Evolutionary conservation across 352 stramenopile genomes (phyloP), one percentile per base, ranked within the genome.

Genomic region (Globisporangium camurandrum): DNA sequence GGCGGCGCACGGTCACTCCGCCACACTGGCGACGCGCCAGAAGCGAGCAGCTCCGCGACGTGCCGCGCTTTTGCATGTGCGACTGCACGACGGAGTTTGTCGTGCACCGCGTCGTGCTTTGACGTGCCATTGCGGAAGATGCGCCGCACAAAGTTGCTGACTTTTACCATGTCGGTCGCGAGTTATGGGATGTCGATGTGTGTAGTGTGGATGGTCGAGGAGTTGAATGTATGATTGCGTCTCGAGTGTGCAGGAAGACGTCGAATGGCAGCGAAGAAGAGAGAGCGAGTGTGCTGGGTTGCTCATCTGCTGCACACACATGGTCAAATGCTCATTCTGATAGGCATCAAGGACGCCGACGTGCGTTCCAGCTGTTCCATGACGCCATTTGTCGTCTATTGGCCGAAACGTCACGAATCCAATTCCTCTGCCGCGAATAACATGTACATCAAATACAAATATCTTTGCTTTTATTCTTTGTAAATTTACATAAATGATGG

Each of bases 61-160:
- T 79, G 64, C 40, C 65, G 66, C 11, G 44, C 38, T 48, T 82
- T 84, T 19, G 57, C 46, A 27, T 72, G 39, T 1, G 44, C 49
- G 19, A 86, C 77, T 7, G 77, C 75, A 44, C 79, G 83, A 17
- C 77, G 73, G 17, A 89, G 69, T 51, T 68, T 64, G n/a, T 70
- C 45, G 46, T 89, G 52, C n/a, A 20, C 44, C 20, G 77, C 48
- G 16, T 56, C 49, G 24, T 54, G 27, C 51, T 67, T 63, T 26
- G 20, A 5, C 10, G 17, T 23, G 28, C 27, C 27, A 17, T 14
- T 23, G n/a, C 58, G 59, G 47, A 87, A 79, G 20, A 87, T 36
- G 48, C 67, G 65, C 23, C 69, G 64, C 44, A 83, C 56, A 39
- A 88, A 54, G 43, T 50, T 61, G 12, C 58, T 71, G 51, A 85